These are phyloP conservation scores for Dendrocalamus sinicus DNA, from an alignment of 176 grass and related monocot species.

Conservation along the genomic window DNA sequence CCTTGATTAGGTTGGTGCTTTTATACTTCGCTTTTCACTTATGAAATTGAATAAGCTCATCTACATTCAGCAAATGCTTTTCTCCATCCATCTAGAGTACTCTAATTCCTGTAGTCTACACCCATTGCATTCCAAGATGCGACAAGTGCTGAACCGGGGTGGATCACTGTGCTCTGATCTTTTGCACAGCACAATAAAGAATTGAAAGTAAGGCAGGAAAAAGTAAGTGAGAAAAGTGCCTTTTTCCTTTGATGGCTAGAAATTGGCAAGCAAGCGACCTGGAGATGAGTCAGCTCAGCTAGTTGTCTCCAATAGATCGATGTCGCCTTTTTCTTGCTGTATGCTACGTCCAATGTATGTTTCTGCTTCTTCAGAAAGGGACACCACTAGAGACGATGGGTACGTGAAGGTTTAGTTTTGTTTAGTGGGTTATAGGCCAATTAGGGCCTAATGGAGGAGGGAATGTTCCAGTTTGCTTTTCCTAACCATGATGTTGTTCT, in stretches of 20 bases:
- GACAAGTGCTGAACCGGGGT: not conserved
- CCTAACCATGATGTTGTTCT: conserved; percentile 27
- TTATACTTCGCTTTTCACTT: not conserved
- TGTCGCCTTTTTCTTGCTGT: not conserved
- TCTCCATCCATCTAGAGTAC: not conserved
- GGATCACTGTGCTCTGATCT: conserved; percentile 6
- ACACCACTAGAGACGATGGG: not conserved
- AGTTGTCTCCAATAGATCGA: conserved; percentile 20
- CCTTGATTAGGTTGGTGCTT: not conserved
- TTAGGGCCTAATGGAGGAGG: not conserved
- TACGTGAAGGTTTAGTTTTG: conserved; percentile 8
- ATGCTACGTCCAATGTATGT: not conserved
- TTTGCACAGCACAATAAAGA: not conserved
- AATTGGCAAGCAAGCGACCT: not conserved
- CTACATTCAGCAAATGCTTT: not conserved
- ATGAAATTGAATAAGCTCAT: not conserved
- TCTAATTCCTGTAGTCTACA: not conserved
- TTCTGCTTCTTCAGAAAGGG: not conserved
- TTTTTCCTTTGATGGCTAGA: not conserved
- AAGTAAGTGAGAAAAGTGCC: not conserved
- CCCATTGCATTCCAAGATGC: not conserved
- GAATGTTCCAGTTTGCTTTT: conserved; percentile 26
- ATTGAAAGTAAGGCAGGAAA: not conserved
- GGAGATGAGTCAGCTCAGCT: conserved; percentile 38
- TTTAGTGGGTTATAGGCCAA: conserved; percentile 6